Evolutionary conservation across 495 filamentous ascomycete species (phyloP).

Genomic region (Bryoglossum gracile): DNA sequence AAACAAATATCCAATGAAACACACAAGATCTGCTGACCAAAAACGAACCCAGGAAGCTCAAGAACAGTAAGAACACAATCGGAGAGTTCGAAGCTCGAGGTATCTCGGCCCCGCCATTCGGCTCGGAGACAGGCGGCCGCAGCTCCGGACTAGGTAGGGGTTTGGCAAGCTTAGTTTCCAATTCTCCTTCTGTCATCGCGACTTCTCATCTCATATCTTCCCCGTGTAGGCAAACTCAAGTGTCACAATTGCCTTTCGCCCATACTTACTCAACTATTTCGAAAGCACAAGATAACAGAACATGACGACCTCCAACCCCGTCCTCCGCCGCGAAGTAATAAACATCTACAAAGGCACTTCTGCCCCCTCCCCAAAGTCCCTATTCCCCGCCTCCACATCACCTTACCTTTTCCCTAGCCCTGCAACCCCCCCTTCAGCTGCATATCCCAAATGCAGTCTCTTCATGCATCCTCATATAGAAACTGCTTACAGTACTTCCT

Average conservation of each 20-base stretch:
- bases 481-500: not conserved
- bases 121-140: not conserved
- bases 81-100: not conserved
- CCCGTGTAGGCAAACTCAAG: too few species aligned
- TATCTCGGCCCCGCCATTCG: not conserved
- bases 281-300: too few species aligned
- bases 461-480: too few species aligned
- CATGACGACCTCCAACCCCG: slow-evolving; percentile 13
- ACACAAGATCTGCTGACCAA: too few species aligned
- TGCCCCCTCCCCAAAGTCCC: not conserved
- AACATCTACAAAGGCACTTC: slow-evolving; percentile 78
- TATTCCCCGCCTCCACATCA: too few species aligned
- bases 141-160: not conserved
- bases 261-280: too few species aligned
- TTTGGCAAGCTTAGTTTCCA: not conserved
- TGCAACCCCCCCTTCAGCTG: too few species aligned
- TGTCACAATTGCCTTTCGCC: too few species aligned
- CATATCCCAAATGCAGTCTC: too few species aligned
- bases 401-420: not conserved
- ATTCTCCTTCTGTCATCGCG: not conserved
- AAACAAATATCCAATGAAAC: too few species aligned
- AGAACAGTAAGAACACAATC: not conserved
- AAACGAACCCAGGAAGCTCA: too few species aligned
- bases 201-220: too few species aligned
- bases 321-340: slow-evolving; percentile 74